A percentile compares a stretch with the other conserved stretches of the same genome.
phyloP scores from a whole-genome alignment of 2,329 filamentous ascomycete species.

The Dactylellina parvicollis region DNA sequence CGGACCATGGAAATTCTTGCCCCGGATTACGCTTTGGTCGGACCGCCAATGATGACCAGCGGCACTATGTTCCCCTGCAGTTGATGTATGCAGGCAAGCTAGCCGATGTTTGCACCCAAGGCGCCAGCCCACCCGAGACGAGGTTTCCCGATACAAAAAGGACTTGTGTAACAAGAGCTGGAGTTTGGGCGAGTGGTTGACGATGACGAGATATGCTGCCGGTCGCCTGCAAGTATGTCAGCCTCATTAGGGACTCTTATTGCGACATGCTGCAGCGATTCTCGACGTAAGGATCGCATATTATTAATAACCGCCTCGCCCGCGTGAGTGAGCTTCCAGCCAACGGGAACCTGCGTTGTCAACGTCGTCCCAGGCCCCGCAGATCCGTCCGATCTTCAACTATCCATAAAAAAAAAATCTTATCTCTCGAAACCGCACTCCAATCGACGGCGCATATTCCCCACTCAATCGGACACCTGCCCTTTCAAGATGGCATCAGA shows the following conservation, averaged over 20 bases:
- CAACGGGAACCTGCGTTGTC: background rate
- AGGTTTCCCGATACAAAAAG: too few species aligned
- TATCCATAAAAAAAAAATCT: constrained; percentile 7
- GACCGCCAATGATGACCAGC: constrained; percentile 14
- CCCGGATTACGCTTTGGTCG: constrained; percentile 44
- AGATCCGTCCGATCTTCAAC: background rate
- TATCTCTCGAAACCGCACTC: background rate
- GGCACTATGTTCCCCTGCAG: constrained; percentile 36
- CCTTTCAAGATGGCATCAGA: constrained; percentile 19
- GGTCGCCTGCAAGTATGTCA: too few species aligned
- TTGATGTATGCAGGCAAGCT: constrained; percentile 42
- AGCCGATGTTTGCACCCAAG: constrained; percentile 31
- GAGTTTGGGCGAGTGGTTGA: too few species aligned
- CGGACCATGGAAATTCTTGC: constrained; percentile 38
- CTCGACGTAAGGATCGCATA: too few species aligned
- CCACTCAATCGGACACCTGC: background rate
- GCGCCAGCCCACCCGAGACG: too few species aligned
- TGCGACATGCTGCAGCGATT: too few species aligned
- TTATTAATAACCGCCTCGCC: too few species aligned
- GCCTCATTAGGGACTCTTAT: too few species aligned
- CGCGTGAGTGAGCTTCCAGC: background rate
- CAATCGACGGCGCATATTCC: background rate
- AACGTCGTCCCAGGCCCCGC: background rate
- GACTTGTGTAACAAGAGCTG: constrained; percentile 35
- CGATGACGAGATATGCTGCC: too few species aligned